phyloP scores from a whole-genome alignment of 176 grass and related monocot species.

The Oryza australiensis region DNA sequence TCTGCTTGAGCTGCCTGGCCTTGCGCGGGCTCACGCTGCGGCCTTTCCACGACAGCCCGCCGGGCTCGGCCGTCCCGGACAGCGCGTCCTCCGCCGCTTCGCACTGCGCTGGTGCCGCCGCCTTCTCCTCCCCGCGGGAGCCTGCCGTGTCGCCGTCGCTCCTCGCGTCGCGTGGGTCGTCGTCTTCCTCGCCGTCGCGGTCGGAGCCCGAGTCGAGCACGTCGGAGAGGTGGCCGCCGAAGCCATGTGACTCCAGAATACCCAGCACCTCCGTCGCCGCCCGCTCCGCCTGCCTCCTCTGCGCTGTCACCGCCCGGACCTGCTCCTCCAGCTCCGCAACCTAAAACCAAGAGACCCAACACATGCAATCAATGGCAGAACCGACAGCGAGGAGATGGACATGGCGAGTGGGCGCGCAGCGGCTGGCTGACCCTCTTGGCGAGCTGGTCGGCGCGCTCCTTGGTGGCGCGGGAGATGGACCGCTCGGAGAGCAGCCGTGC shows the following conservation, averaged over 20 bases:
- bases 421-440: constrained; percentile 57
- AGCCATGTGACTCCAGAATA: constrained; percentile 64
- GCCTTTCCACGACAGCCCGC: constrained; percentile 87
- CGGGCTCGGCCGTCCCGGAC: constrained; percentile 53
- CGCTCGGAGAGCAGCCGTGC: constrained; percentile 95
- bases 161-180: background rate
- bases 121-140: background rate
- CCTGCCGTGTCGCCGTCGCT: background rate
- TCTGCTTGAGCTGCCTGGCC: constrained; percentile 63
- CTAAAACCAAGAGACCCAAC: constrained; percentile 27
- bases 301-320: constrained; percentile 62
- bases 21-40: constrained; percentile 69
- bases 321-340: constrained; percentile 91
- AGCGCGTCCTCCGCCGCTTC: constrained; percentile 39
- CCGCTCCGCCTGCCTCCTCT: constrained; percentile 75
- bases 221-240: constrained; percentile 58
- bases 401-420: background rate
- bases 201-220: constrained; percentile 56
- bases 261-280: constrained; percentile 62
- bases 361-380: background rate
- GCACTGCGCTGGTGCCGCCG: background rate
- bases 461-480: constrained; percentile 77
- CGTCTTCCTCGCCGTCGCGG: constrained; percentile 29
- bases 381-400: background rate
- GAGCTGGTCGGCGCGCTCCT: constrained; percentile 80